Conservation (phyloP, 177 flowering plant genomes). For the Vitis hybrid region DNA sequence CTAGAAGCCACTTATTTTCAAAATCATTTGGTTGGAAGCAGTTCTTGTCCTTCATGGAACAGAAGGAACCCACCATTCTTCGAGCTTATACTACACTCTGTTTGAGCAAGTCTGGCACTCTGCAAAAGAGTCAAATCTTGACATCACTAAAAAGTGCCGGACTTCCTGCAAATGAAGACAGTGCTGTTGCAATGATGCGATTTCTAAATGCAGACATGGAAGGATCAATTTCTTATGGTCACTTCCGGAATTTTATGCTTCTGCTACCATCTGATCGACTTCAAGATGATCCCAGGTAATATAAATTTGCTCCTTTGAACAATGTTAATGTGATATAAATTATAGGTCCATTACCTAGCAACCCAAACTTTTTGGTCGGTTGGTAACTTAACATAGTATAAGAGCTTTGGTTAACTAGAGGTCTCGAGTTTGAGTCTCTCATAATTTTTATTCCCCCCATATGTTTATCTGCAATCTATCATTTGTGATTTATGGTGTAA, state of each 20-base stretch:
- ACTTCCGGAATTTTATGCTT: constrained; percentile 95
- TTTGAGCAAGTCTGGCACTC: constrained; percentile 92
- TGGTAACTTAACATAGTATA: too few relatives aligned
- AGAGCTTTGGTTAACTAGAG: too few relatives aligned
- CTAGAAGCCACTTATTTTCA: constrained; percentile 82
- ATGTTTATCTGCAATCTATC: too few relatives aligned
- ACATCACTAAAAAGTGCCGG: constrained; percentile 90
- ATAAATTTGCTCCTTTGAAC: constrained; percentile 5
- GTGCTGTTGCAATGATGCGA: constrained; percentile 97
- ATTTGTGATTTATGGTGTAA: too few relatives aligned
- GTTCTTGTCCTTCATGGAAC: constrained; percentile 90
- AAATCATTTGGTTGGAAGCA: constrained; percentile 98
- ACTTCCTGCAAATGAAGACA: constrained; percentile 94
- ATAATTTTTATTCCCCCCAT: too few relatives aligned
- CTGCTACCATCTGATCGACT: constrained; percentile 93
- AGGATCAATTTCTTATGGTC: constrained; percentile 95
- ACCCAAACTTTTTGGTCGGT: too few relatives aligned
- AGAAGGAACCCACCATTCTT: constrained; percentile 93
- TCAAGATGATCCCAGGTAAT: constrained; percentile 95
- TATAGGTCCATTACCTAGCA: too few relatives aligned
- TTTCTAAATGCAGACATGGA: constrained; percentile 84
- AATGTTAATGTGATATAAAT: background rate
- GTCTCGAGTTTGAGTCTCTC: too few relatives aligned
- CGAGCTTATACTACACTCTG: constrained; percentile 95
- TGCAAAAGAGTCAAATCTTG: constrained; percentile 86